Conservation (phyloP, 768 basidiomycete species). For the Thelephora ganbajun region DNA sequence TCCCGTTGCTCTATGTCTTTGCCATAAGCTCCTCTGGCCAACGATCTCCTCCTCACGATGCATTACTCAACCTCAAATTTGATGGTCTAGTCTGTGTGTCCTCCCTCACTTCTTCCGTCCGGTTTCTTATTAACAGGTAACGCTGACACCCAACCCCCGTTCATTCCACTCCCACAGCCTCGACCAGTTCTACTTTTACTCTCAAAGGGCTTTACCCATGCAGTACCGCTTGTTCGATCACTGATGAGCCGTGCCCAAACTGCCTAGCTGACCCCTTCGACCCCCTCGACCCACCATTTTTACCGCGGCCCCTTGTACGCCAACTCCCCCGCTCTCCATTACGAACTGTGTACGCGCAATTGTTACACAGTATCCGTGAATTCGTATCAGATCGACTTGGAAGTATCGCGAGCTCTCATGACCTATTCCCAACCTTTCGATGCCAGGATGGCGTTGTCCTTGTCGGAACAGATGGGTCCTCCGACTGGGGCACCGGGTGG, state of each 20-base stretch:
- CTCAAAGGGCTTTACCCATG: conserved; percentile 39
- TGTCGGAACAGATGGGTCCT: conserved; percentile 24
- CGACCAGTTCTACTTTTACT: conserved; percentile 29
- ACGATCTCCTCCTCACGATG: conserved; percentile 16
- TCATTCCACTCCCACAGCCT: no score
- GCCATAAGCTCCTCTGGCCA: conserved; percentile 25
- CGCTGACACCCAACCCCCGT: no score
- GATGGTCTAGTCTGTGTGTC: conserved; percentile 40
- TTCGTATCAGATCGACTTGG: conserved; percentile 40
- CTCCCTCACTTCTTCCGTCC: conserved; percentile 1
- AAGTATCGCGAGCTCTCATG: no score
- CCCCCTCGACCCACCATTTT: no score
- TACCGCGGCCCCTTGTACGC: conserved; percentile 6
- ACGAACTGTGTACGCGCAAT: conserved; percentile 25
- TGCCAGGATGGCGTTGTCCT: conserved; percentile 55
- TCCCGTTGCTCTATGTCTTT: conserved; percentile 47
- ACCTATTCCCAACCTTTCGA: conserved; percentile 14
- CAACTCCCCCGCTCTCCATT: conserved; percentile 32
- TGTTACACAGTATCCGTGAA: conserved; percentile 50
- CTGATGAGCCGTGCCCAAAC: conserved; percentile 22
- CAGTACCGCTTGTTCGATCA: conserved; percentile 30
- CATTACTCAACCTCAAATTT: conserved; percentile 26
- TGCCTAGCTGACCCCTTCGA: conserved; percentile 17
- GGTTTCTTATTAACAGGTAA: not conserved
- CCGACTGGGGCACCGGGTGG: conserved; percentile 58